Percentiles rank a stretch among this genome's conserved stretches.
phyloP scores from a whole-genome alignment of 306 rosid genomes.

The Vigna unguiculata region DNA sequence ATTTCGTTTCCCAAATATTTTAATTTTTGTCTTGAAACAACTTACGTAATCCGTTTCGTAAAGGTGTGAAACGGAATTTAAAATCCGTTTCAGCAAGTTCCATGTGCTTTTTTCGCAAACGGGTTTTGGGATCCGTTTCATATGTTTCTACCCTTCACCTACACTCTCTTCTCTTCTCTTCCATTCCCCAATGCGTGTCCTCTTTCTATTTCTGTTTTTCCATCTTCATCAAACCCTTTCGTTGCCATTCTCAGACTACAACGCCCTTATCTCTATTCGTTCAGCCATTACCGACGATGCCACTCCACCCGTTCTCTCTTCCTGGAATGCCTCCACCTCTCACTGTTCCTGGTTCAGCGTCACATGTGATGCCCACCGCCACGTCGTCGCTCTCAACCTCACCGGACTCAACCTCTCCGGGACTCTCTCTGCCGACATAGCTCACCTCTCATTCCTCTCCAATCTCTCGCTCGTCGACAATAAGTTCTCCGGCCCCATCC shows the following conservation, averaged over 20 bases:
- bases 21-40: too few relatives aligned
- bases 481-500: conserved; percentile 68
- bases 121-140: too few relatives aligned
- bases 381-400: conserved; percentile 69
- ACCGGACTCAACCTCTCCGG: conserved; percentile 69
- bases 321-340: conserved; percentile 66
- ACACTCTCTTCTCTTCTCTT: too few relatives aligned
- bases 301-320: conserved; percentile 60
- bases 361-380: conserved; percentile 69
- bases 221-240: conserved; percentile 29
- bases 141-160: too few relatives aligned
- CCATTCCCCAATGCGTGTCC: conserved; percentile 62
- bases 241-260: conserved; percentile 54
- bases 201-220: conserved; percentile 32
- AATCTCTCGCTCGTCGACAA: conserved; percentile 65
- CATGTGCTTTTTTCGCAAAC: too few relatives aligned
- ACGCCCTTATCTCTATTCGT: conserved; percentile 73
- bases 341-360: conserved; percentile 76
- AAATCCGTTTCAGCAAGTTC: too few relatives aligned
- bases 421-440: conserved; percentile 57
- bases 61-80: too few relatives aligned
- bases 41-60: too few relatives aligned
- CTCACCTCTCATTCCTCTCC: conserved; percentile 65
- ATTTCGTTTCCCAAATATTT: too few relatives aligned
- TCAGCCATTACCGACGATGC: conserved; percentile 58